phyloP scores from a whole-genome alignment of 352 stramenopile genomes.

The Saprolegnia parasitica region DNA sequence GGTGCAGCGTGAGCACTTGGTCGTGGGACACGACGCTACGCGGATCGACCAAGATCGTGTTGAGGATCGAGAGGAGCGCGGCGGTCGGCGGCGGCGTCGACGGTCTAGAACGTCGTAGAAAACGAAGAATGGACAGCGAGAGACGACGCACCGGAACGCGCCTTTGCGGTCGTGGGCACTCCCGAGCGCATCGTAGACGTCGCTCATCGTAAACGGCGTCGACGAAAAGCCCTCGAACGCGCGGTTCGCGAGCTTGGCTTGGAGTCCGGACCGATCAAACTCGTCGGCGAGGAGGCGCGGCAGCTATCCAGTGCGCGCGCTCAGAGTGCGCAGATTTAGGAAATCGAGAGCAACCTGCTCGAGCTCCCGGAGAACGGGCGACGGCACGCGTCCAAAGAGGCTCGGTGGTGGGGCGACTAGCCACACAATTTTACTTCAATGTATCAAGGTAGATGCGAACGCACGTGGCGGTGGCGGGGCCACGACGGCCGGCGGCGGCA shows the following conservation, averaged over 20 bases:
- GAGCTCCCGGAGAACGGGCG: constrained; percentile 58
- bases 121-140: background rate
- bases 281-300: constrained; percentile 43
- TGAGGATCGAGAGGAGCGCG: constrained; percentile 53
- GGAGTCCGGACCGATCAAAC: constrained; percentile 54
- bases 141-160: constrained; percentile 9
- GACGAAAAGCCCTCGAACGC: constrained; percentile 37
- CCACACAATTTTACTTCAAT: background rate
- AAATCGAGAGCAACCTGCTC: constrained; percentile 35
- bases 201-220: constrained; percentile 51
- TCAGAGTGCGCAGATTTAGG: background rate
- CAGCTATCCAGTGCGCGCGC: constrained; percentile 34
- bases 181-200: constrained; percentile 71
- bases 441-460: background rate
- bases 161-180: constrained; percentile 41
- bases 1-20: constrained; percentile 56
- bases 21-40: constrained; percentile 49
- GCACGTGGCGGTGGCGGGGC: constrained; percentile 3
- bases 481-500: background rate
- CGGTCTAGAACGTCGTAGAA: constrained; percentile 25
- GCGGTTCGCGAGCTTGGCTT: constrained; percentile 39
- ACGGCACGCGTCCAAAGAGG: constrained; percentile 29
- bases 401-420: constrained; percentile 1
- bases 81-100: constrained; percentile 33
- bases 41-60: constrained; percentile 56